Base-by-base conservation (phyloP, 2,329 filamentous ascomycete genomes). In the Fusarium dimerum region DNA sequence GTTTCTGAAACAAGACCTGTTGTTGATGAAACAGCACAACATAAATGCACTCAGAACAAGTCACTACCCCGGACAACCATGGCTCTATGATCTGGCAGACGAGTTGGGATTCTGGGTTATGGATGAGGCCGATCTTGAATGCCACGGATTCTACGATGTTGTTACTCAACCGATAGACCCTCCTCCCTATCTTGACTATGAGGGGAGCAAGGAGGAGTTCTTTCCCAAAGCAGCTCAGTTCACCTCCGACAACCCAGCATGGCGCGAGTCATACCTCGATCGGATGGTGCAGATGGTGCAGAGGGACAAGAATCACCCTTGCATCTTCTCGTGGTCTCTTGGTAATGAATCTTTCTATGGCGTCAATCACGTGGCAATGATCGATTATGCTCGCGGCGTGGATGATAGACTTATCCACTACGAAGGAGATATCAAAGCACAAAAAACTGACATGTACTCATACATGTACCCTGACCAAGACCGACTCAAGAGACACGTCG, bases 321-420 rank as follows among this genome's bases (percentile, higher is more conserved):
- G 78, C 9, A 75, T 90, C 41, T 81, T 89, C 45, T 80, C 88
- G 40, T 89, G 87, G 87, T 86, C 82, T 18, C 73, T 89, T 1
- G 87, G 87, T 0, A 89, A 89, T 60, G 86, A 89, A 64, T 80
- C 85, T 0, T 89, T 87, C 65, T 88, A 87, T 60, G 87, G 87
- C 1, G 71, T 74, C 12, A 89, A 89, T 62, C 83, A 86, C 63
- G 75, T 75, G 39, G 81, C 79, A 57, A 90, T 89, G 86, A 85
- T 86, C 54, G 73, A 84, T 6, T 82, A 76, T 65, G 80, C 84
- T 65, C 84, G 82, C 58, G 62, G 68, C 2, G 85, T 87, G 57
- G 63, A 71, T 3, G 81, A 45, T 11, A 38, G 85, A 12, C 78
- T 81, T 2, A 75, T 88, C 6, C 86, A 89, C 64, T 88, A 88